phyloP scores from a whole-genome alignment of 108 stramenopile genomes.

The Skeletonema potamos region DNA sequence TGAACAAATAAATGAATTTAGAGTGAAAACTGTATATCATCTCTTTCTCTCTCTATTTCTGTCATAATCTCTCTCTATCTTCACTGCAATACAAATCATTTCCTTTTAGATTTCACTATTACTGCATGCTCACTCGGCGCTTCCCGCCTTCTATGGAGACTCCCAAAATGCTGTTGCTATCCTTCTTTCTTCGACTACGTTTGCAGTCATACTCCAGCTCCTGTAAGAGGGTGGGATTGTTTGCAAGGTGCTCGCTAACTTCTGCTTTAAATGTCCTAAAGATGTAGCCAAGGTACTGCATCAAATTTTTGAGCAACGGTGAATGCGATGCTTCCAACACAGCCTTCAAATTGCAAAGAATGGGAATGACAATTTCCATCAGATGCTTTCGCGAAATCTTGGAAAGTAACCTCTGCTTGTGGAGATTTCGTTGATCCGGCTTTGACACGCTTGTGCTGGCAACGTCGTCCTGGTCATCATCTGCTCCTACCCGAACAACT shows the following conservation, averaged over 20 bases:
- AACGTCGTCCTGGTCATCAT: conserved; percentile 61
- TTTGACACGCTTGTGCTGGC: conserved; percentile 54
- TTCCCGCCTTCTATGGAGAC: background rate
- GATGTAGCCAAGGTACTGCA: conserved; percentile 80
- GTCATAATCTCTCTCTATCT: no score
- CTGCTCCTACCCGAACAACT: conserved; percentile 56
- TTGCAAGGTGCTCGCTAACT: conserved; percentile 80
- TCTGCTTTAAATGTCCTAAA: conserved; percentile 79
- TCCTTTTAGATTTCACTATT: background rate
- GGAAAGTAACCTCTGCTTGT: conserved; percentile 79
- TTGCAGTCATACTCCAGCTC: conserved; percentile 86
- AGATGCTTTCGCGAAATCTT: conserved; percentile 91
- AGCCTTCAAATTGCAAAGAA: conserved; percentile 85
- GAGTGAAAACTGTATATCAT: background rate
- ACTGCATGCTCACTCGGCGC: background rate
- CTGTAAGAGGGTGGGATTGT: conserved; percentile 74
- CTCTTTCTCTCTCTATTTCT: background rate
- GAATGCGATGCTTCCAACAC: conserved; percentile 81
- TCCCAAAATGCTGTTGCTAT: background rate
- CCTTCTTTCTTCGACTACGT: conserved; percentile 9
- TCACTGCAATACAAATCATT: no score
- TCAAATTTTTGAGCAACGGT: conserved; percentile 82
- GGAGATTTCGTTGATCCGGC: conserved; percentile 62
- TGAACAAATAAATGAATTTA: background rate
- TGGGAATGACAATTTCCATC: conserved; percentile 90